Base-by-base conservation (phyloP, 2,329 filamentous ascomycete species). In the Colletotrichum sp. region DNA sequence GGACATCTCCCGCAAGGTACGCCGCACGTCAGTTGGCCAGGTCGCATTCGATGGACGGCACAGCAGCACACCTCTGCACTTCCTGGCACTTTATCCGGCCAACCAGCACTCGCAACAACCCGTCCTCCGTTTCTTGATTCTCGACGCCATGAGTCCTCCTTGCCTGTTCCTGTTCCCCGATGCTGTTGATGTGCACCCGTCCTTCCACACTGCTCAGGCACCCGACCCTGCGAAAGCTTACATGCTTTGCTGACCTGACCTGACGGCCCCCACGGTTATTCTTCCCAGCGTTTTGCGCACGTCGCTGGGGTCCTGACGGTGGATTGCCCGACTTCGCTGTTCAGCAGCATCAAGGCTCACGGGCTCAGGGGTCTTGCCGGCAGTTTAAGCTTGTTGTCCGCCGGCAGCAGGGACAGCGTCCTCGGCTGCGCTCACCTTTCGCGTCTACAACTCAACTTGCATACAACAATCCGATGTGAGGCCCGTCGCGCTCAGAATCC, bases 351-450 rank as follows among this genome's bases (percentile, higher is more conserved):
- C 24, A 49, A 36, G 36, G 24, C 65, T 21, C 55, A 52, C 16
- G n/a, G 26, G 34, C 26, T 24, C 69, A 68, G 57, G 69, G 73
- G 73, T 76, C 64, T 73, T 74, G 74, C 74, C 26, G 21, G 74
- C 28, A 76, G 18, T 30, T 76, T 65, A 69, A 69, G 64, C 57
- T 69, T 68, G 69, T 32, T 68, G 64, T 16, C 63, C 30, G 21
- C 57, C 62, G 26, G 24, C 57, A 36, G 64, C 69, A 68, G 63
- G 44, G 64, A 68, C 70, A 30, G 24, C 26, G 52, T 24, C 39
- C 28, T 65, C 59, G 74, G 70, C 64, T 73, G 49, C 74, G 21
- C 52, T 73, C 36, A 63, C 68, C 68, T 32, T 59, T 60, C 18
- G 57, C 44, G 16, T 8, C n/a, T 30, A 39, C 18, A 24, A 3